Evolutionary conservation across 1,139 yeast genomes (phyloP), one percentile per base, ranked within the genome.

Genomic region (Pichia sorboxylosa): DNA sequence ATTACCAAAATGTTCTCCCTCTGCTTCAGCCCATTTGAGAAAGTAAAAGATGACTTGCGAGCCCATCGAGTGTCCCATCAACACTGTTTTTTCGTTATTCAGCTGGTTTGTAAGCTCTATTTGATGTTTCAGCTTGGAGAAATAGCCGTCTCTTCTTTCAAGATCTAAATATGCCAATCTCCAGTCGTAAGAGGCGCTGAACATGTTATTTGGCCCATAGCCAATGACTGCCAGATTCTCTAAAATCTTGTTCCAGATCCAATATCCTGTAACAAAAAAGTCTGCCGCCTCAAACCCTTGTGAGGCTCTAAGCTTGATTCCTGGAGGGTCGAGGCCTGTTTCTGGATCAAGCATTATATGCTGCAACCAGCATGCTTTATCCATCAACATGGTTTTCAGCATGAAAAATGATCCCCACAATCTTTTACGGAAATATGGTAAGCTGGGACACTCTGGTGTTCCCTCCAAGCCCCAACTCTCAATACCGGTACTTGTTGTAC

Each of bases 281-380:
- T 90, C 98, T 0, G 95, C 92, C 1, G 97, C 93, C 47, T 90
- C 97, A 57, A 90, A 83, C 0, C 98, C 98, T 52, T 83, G 94
- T 0, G 95, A 92, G 0, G 98, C 94, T 38, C 98, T 63, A 24
- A 90, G 53, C 43, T 67, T 79, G 46, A 82, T 69, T 32, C 79
- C 69, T 0, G 81, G 79, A 0, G 98, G 98, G 52, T 90, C 98
- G 27, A 90, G 59, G 0, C 98, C 98, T 0, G 98, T 87, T 38
- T 73, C 76, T 0, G 84, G 78, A 54, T 92, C 97, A 28, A 90
- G 63, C 80, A 76, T 80, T 28, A 90, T 70, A 53, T 85, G 94
- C 51, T 80, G 77, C 41, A 90, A 64, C 98, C 98, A 92, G 57
- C 98, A 90, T 2, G 74, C 55, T 55, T 90, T 90, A 49, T 90